Percentiles rank a stretch among this genome's conserved stretches.
Conservation (phyloP, 2,329 filamentous ascomycete species). For the Verticillium isaacii region DNA sequence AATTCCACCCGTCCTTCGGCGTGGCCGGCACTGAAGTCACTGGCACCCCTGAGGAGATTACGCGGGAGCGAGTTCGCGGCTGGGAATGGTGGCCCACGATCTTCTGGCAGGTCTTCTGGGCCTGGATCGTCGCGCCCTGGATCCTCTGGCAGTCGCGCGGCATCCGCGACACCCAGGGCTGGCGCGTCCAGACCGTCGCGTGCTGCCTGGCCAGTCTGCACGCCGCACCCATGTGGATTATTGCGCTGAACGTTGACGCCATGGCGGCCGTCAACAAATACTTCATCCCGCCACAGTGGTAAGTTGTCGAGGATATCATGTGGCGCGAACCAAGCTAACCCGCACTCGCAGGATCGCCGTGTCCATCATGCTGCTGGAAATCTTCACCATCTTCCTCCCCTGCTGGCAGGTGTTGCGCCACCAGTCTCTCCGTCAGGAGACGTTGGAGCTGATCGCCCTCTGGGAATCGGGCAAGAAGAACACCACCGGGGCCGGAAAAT, state of each 20-base stretch:
- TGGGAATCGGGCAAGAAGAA: constrained; percentile 37
- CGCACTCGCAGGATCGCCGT: constrained; percentile 42
- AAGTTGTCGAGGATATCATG: constrained; percentile 17
- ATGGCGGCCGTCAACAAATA: constrained; percentile 48
- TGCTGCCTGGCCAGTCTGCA: constrained; percentile 50
- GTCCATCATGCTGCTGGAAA: constrained; percentile 58
- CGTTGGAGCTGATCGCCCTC: constrained; percentile 41
- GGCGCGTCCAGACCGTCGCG: constrained; percentile 58
- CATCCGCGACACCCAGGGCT: constrained; percentile 61
- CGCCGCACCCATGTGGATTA: constrained; percentile 63
- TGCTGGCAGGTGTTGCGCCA: constrained; percentile 50
- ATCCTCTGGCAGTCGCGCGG: constrained; percentile 57
- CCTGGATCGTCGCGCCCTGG: constrained; percentile 56
- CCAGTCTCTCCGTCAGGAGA: constrained; percentile 39
- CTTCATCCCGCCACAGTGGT: constrained; percentile 60
- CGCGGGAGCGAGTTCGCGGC: constrained; percentile 42
- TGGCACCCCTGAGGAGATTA: constrained; percentile 47
- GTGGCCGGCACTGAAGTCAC: constrained; percentile 57
- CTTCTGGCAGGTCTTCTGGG: constrained; percentile 61
- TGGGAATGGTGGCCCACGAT: constrained; percentile 68
- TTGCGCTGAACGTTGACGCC: constrained; percentile 48
- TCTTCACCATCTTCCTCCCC: constrained; percentile 60
- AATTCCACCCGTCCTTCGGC: constrained; percentile 59
- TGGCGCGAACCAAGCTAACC: background rate
- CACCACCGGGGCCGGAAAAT: constrained; percentile 11